Evolutionary conservation across 1,139 yeast species (phyloP), one percentile per base, ranked within the genome.

Genomic region (Debaryomyces sp.): DNA sequence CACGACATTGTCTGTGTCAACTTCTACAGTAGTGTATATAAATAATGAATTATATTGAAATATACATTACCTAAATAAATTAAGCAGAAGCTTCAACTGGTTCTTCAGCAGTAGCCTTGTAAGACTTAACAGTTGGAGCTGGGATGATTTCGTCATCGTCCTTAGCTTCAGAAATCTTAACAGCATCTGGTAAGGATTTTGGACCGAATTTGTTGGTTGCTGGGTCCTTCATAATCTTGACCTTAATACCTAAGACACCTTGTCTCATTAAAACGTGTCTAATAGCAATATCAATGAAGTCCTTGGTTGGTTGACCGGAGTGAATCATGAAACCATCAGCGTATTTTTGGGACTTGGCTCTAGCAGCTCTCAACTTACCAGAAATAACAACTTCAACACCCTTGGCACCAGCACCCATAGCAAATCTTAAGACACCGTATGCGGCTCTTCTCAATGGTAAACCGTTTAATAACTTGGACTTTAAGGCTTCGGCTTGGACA

Each of bases 291-390:
- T 94, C 99, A 76, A 94, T 94, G 86, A 94, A 94, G 75, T 94
- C 99, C 69, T 83, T 87, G 79, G 94, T 95, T 82, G 99, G 99
- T 85, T 94, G 99, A 89, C 99, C 99, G 71, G 97, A 90, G 96
- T 94, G 99, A 85, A 94, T 95, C 96, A 94, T 90, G 96, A 94
- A 94, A 85, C 99, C 99, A 77, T 94, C 98, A 75, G 96, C 87
- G 87, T 94, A 94, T 84, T 94, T 94, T 96, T 94, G 96, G 71
- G 98, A 88, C 89, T 94, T 94, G 73, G 99, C 99, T 86, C 99
- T 92, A 71, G 99, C 99, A 81, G 97, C 99, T 85, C 97, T 90
- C 78, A 95, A 88, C 84, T 94, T 94, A 87, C 99, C 99, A 65
- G 97, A 90, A 74, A 92, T 89, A 68, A 94, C 97, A 77, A 92